These are phyloP conservation scores for Sphaerosporella brunnea DNA, from an alignment of 495 filamentous ascomycete genomes.

Conservation along the genomic window DNA sequence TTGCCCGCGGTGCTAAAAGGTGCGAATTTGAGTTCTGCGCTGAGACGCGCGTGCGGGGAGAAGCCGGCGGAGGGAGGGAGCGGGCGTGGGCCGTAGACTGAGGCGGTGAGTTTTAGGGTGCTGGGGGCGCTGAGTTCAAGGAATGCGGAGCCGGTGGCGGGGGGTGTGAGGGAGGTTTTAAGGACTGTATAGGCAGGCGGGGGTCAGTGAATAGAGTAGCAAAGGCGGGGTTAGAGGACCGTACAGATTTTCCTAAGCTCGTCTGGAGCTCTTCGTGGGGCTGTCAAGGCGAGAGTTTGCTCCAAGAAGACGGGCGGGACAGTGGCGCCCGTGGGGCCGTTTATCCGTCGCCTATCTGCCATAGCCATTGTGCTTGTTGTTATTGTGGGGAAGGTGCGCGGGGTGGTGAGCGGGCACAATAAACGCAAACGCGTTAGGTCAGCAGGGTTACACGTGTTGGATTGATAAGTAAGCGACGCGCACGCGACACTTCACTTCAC, in stretches of 20 bases:
- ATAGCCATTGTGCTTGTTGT: slow-evolving; percentile 31
- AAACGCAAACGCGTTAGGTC: too few relatives aligned
- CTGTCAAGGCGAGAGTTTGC: too few relatives aligned
- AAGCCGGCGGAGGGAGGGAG: slow-evolving; percentile 67
- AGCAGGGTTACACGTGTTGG: too few relatives aligned
- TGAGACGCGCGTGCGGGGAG: slow-evolving; percentile 74
- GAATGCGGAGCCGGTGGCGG: slow-evolving; percentile 86
- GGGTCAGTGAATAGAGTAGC: background rate
- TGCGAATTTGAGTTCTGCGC: slow-evolving; percentile 86
- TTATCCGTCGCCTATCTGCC: slow-evolving; percentile 79
- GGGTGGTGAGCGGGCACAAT: too few relatives aligned
- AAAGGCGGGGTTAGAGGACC: slow-evolving; percentile 21
- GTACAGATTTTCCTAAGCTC: slow-evolving; percentile 69
- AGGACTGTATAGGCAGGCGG: slow-evolving; percentile 44
- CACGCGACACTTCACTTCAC: background rate
- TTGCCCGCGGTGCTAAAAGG: slow-evolving; percentile 67
- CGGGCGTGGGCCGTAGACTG: slow-evolving; percentile 42
- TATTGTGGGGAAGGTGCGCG: too few relatives aligned
- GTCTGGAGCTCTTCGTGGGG: slow-evolving; percentile 39
- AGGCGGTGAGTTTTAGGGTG: slow-evolving; percentile 73
- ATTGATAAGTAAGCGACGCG: too few relatives aligned
- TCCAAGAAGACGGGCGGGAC: slow-evolving; percentile 53
- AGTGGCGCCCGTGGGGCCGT: slow-evolving; percentile 66
- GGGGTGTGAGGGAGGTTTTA: slow-evolving; percentile 80
- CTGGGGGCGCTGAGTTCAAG: slow-evolving; percentile 51